phyloP scores from a whole-genome alignment of 208 protist genomes.

The Wallacemonas sp. region DNA sequence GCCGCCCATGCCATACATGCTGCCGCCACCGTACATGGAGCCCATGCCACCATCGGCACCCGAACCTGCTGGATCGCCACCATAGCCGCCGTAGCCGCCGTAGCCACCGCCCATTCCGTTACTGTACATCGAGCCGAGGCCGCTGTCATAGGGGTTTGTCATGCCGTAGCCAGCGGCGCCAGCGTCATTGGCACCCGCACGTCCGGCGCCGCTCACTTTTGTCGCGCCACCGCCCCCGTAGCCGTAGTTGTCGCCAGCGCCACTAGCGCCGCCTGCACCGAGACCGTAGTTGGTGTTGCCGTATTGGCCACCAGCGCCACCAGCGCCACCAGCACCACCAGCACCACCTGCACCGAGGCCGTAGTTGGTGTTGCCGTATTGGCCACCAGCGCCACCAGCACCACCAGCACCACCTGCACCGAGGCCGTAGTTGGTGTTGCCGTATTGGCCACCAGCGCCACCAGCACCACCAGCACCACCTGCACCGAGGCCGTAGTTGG shows the following conservation, averaged over 20 bases:
- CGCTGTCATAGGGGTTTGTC: slow-evolving; percentile 22
- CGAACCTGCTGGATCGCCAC: neutral
- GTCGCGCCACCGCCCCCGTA: slow-evolving; percentile 2
- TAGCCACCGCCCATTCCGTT: slow-evolving; percentile 9
- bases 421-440: slow-evolving; percentile 10
- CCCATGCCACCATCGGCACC: slow-evolving; percentile 18
- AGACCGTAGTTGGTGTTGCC: slow-evolving; percentile 4
- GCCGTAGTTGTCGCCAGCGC: slow-evolving; percentile 1
- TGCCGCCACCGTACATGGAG: slow-evolving; percentile 45
- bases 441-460: neutral
- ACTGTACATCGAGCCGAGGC: slow-evolving; percentile 22
- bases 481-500: slow-evolving; percentile 9
- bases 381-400: neutral
- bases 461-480: neutral
- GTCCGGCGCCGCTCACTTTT: slow-evolving; percentile 15
- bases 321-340: neutral
- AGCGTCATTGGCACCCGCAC: slow-evolving; percentile 10
- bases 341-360: neutral
- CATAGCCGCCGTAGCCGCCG: slow-evolving; percentile 25
- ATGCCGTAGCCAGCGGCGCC: slow-evolving; percentile 3
- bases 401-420: neutral
- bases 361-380: neutral
- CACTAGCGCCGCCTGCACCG: neutral
- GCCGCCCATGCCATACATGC: slow-evolving; percentile 35
- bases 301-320: neutral